Conservation (phyloP, 2,329 filamentous ascomycete genomes). For the Rutstroemia sp. region DNA sequence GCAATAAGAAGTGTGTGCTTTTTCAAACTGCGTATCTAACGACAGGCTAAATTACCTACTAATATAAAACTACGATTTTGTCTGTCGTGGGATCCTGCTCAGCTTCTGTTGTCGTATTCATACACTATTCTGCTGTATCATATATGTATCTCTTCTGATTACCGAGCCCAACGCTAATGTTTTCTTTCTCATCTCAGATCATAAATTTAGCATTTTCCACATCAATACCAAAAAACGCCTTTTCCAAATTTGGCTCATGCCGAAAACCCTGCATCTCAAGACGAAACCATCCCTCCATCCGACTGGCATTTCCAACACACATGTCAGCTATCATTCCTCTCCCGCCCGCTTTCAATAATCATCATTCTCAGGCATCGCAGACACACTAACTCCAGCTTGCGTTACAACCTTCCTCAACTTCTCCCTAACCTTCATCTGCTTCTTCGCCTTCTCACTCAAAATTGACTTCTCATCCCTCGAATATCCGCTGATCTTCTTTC, state of each 20-base stretch:
- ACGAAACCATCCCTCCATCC: too few species aligned
- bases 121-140: neutral
- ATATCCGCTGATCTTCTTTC: slow-evolving; percentile 57
- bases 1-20: too few species aligned
- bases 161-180: too few species aligned
- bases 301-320: neutral
- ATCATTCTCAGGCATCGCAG: slow-evolving; percentile 23
- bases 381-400: slow-evolving; percentile 25
- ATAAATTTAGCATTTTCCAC: neutral
- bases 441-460: slow-evolving; percentile 46
- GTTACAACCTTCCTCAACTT: slow-evolving; percentile 36
- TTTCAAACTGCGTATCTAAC: too few species aligned
- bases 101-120: neutral
- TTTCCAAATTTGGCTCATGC: neutral
- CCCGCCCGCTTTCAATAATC: neutral
- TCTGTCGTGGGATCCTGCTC: too few species aligned
- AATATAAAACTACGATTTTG: too few species aligned
- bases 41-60: neutral
- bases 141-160: neutral
- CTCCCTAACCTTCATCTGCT: slow-evolving; percentile 43
- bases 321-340: neutral
- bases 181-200: too few species aligned
- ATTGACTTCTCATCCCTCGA: slow-evolving; percentile 50
- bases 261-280: neutral
- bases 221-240: neutral